Evolutionary conservation across 768 basidiomycete genomes (phyloP), one percentile per base, ranked within the genome.

Genomic region (Boletus vinaceobasis): DNA sequence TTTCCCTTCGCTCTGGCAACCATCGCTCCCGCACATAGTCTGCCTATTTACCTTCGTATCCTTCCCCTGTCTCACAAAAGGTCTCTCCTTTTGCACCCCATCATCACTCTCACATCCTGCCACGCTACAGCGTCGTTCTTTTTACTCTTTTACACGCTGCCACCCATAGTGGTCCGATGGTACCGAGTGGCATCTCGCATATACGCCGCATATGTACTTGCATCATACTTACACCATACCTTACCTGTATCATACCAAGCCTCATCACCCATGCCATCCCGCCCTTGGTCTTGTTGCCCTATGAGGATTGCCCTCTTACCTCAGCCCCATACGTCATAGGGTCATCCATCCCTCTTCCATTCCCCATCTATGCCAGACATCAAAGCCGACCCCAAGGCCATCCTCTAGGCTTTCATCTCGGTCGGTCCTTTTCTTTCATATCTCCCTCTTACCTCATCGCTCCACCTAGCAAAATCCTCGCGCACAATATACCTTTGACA

Each of bases 401-500:
- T 60, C 27, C 60, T 82, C 35, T 73, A 74, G 29, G 56, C 70
- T 0, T 81, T 81, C 60, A 67, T 81, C 45, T 68, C 68, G 50
- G 81, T 79, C 48, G n/a, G 74, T 59, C 37, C 51, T 47, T 26
- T 9, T 23, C 31, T 32, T 7, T 33, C 36, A 11, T 27, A 26
- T 50, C 49, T 23, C 55, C 42, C 26, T 49, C 9, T 47, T 32
- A 7, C 14, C 56, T 62, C 10, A 59, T 38, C 11, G 5, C 29
- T 19, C 27, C 44, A 13, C 32, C 29, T 40, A 60, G 58, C 47
- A 60, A 27, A 39, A 51, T 43, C 82, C 81, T 8, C 70, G 76
- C 31, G 72, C 77, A 45, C 64, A 67, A 35, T 87, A 87, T 68
- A 80, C 80, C 3, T 86, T 88, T 64, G 81, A 86, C 73, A 81